Evolutionary conservation across 768 basidiomycete species (phyloP).

Genomic region (Lactarius hatsudake): DNA sequence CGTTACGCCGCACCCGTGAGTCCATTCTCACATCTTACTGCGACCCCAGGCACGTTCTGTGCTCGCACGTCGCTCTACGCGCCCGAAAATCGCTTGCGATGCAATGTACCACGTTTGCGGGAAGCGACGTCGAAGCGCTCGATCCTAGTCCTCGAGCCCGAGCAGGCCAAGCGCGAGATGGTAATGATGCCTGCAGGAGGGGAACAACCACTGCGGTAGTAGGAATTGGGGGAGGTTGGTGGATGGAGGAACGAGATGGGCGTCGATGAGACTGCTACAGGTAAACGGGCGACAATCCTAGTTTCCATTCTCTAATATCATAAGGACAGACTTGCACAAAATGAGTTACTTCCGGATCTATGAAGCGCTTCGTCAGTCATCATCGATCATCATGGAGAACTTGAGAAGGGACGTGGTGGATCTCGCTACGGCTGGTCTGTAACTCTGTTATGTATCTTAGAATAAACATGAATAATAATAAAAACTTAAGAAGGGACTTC

Average conservation of each 20-base stretch:
- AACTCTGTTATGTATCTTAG: too few species aligned
- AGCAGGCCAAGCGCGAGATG: constrained; percentile 37
- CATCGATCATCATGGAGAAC: too few species aligned
- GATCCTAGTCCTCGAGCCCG: constrained; percentile 39
- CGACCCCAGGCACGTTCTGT: constrained; percentile 41
- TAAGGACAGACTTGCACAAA: too few species aligned
- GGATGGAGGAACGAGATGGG: constrained; percentile 36
- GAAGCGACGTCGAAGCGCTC: constrained; percentile 40
- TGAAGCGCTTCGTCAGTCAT: too few species aligned
- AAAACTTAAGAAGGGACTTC: too few species aligned
- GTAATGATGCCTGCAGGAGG: not conserved
- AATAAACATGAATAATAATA: too few species aligned
- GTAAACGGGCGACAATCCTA: too few species aligned
- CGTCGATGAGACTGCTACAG: constrained; percentile 33
- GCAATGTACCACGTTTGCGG: constrained; percentile 47
- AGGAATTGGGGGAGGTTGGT: constrained; percentile 28
- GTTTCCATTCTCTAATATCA: too few species aligned
- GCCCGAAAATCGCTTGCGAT: constrained; percentile 40
- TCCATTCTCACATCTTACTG: constrained; percentile 35
- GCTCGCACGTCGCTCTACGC: constrained; percentile 38
- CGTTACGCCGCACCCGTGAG: not conserved
- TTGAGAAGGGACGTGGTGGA: too few species aligned
- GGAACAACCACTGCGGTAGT: constrained; percentile 1
- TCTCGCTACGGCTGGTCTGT: too few species aligned
- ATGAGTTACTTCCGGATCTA: too few species aligned